These are phyloP conservation scores for Ganoderma resinaceum DNA, from an alignment of 1,284 basidiomycete genomes.

Conservation along the genomic window DNA sequence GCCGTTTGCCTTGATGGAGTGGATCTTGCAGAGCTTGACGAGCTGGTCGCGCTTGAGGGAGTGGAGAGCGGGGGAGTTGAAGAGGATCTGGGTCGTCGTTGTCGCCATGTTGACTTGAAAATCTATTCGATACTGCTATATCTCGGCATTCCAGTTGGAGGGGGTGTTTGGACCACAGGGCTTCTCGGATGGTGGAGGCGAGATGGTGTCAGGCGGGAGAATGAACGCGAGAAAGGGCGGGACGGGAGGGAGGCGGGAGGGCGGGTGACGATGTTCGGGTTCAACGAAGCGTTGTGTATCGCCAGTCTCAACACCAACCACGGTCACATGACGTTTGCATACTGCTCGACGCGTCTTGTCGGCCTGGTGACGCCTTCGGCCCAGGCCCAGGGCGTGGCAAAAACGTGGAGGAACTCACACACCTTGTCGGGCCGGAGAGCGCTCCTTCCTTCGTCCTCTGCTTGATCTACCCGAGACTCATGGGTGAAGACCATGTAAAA, in stretches of 20 bases:
- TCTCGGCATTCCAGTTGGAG: not conserved
- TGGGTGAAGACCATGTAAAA: no score
- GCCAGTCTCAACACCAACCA: conserved; percentile 15
- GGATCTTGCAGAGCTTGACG: conserved; percentile 80
- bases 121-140: not conserved
- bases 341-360: not conserved
- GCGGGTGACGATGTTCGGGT: conserved; percentile 6
- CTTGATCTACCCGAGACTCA: no score
- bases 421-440: not conserved
- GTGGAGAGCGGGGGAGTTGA: conserved; percentile 80
- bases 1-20: conserved; percentile 76
- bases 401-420: not conserved
- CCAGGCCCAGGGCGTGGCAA: not conserved
- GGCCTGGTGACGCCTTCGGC: not conserved
- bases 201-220: not conserved
- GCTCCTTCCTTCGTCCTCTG: no score
- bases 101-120: conserved; percentile 49
- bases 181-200: not conserved
- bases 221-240: not conserved
- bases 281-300: conserved; percentile 6
- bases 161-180: not conserved
- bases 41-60: conserved; percentile 83
- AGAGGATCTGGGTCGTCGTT: conserved; percentile 76
- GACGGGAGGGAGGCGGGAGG: not conserved
- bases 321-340: conserved; percentile 11